Evolutionary conservation across 2,329 filamentous ascomycete genomes (phyloP), one percentile per base, ranked within the genome.

Genomic region (Fusarium siculi): DNA sequence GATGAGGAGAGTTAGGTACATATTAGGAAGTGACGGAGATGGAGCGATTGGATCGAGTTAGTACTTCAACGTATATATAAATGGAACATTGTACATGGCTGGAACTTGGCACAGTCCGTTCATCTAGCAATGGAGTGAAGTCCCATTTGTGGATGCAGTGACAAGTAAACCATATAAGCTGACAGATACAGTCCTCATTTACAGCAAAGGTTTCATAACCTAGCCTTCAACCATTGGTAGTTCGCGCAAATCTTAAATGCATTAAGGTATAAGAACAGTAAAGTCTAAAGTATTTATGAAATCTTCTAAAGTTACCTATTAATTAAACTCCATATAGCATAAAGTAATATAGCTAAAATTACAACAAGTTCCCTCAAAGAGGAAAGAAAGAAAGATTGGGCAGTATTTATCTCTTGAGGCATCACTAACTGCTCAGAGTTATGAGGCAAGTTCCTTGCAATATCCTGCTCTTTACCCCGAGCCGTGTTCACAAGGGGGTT

Each of bases 11-110:
- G 0, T n/a, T 39, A 12, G 4, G 23, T 53, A 53, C 16, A 34
- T 52, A 52, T 0, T 1, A 12, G 3, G 34, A 25, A n/a, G 14
- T 21, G 7, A 2, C 4, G 0, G 0, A 53, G 23, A 16, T n/a
- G 9, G 1, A 11, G 23, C 8, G 19, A 6, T 2, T 21, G 18
- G 21, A 23, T 18, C 8, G 15, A 7, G 15, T 50, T 23, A 7
- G 15, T 32, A 32, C 28, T 32, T 50, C 47, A 23, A 23, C 3
- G 47, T 50, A 50, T 19, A 49, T 49, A 50, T 11, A 50, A 32
- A 32, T 50, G 9, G 7, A 18, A 32, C 3, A 7, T 4, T 7
- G 46, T 50, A 32, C 28, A 49, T 49, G 46, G 7, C 14, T 47
- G 25, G 23, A 6, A 7, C 7, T 21, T 21, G 11, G 10, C 39